Evolutionary conservation across 306 rosid genomes (phyloP), one percentile per base, ranked within the genome.

Genomic region (Vigna reflexopilosa): DNA sequence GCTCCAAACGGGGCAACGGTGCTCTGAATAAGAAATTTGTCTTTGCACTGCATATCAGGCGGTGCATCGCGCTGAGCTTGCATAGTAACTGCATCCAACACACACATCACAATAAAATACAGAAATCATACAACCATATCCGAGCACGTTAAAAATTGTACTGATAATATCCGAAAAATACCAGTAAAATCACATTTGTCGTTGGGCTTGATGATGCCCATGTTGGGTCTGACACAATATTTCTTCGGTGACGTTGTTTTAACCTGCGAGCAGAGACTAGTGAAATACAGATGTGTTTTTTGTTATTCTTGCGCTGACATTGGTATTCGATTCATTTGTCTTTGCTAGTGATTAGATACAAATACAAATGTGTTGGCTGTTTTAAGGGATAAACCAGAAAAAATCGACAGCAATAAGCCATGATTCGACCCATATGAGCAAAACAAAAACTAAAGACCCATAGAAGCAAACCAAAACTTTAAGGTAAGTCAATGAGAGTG

Each of bases 231-330:
- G 72, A 95, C 99, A 11, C 98, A 91, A 58, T 95, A 95, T 69
- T 87, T 95, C 81, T 89, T 95, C 0, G 99, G 99, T 19, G 97
- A 95, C 4, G 99, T 95, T 9, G 98, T 93, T 82, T 95, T 95
- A 34, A 95, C 96, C 99, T 95, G 92, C 76, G 44, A 74, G 67
- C 59, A 20, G 9, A 73, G 62, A 52, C 45, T 4, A 7, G 13
- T 45, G 28, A 51, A 51, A 6, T 51, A n/a, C 3, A 17, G 24
- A 17, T 7, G 2, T 4, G 7, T 49, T 48, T 48, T 13, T 3
- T 47, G 44, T 47, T 12, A 11, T 47, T 13, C 51, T 47, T 15
- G 55, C 0, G 9, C 7, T 16, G 56, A 16, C 20, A 50, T 80
- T 67, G 56, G 36, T 9, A 44, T 40, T 8, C 2, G 11, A 40